These are phyloP conservation scores for Leucocoprinus birnbaumii DNA, from an alignment of 768 basidiomycete genomes.

Conservation along the genomic window DNA sequence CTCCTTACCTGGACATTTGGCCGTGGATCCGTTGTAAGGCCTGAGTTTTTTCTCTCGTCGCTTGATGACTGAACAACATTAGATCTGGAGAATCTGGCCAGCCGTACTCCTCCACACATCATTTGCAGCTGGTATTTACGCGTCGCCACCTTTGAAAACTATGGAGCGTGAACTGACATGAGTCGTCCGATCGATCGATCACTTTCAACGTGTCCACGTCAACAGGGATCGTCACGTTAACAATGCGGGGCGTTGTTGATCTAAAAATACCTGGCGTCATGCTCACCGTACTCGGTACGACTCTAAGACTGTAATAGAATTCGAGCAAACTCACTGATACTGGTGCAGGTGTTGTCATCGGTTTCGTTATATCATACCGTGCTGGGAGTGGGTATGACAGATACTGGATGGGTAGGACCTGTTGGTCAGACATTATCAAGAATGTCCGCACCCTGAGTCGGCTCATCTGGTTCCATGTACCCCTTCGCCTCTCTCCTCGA, in stretches of 20 bases:
- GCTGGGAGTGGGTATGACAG: constrained; percentile 62
- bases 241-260: constrained; percentile 33
- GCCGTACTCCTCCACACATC: constrained; percentile 59
- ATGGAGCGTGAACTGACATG: neutral
- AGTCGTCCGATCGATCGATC: neutral
- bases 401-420: constrained; percentile 57
- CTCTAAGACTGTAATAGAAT: neutral
- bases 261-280: constrained; percentile 53
- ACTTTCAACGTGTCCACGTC: neutral
- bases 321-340: neutral
- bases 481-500: constrained; percentile 41
- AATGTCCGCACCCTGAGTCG: constrained; percentile 47
- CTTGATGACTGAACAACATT: constrained; percentile 1
- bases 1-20: constrained; percentile 32
- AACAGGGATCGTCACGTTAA: constrained; percentile 41
- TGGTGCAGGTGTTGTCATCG: constrained; percentile 43
- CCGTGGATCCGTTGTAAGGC: constrained; percentile 28
- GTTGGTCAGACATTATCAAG: constrained; percentile 56
- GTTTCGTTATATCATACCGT: constrained; percentile 68
- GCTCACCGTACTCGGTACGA: constrained; percentile 57
- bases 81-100: constrained; percentile 68
- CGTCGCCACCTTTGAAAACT: neutral
- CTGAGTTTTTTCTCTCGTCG: too few relatives aligned
- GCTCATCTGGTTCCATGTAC: constrained; percentile 62
- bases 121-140: constrained; percentile 49